Conservation (phyloP, 768 basidiomycete species). For the Leucosporidium creatinivorum region DNA sequence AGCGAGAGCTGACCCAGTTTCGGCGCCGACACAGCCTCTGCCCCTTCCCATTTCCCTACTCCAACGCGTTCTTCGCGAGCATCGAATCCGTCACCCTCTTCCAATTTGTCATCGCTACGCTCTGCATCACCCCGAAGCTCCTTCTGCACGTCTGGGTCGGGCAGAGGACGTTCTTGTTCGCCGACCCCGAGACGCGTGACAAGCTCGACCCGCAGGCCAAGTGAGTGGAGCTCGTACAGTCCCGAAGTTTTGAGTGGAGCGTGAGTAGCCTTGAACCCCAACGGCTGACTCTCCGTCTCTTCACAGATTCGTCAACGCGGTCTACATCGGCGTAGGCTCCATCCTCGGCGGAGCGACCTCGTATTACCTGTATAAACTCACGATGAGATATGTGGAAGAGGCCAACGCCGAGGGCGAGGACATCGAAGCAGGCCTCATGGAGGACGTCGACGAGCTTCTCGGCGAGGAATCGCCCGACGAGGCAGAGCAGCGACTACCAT, state of each 20-base stretch:
- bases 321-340: conserved; percentile 57
- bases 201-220: conserved; percentile 70
- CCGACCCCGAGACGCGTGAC: conserved; percentile 62
- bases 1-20: neutral
- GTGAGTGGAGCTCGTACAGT: conserved; percentile 55
- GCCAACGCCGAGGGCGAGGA: conserved; percentile 48
- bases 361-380: conserved; percentile 49
- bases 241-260: conserved; percentile 15
- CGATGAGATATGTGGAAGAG: conserved; percentile 31
- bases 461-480: neutral
- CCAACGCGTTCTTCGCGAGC: conserved; percentile 61
- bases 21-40: conserved; percentile 48
- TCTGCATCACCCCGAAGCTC: conserved; percentile 47
- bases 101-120: conserved; percentile 70
- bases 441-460: conserved; percentile 52
- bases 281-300: neutral
- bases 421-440: conserved; percentile 55
- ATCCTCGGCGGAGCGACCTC: conserved; percentile 55
- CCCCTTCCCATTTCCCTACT: conserved; percentile 79
- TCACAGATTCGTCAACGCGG: conserved; percentile 45
- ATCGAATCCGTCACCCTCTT: conserved; percentile 64
- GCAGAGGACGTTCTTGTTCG: conserved; percentile 59
- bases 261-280: too few relatives aligned
- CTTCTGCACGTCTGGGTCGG: conserved; percentile 71
- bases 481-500: neutral